Evolutionary conservation across 163 green algal genomes (phyloP).

Genomic region (Picocystis sp.): DNA sequence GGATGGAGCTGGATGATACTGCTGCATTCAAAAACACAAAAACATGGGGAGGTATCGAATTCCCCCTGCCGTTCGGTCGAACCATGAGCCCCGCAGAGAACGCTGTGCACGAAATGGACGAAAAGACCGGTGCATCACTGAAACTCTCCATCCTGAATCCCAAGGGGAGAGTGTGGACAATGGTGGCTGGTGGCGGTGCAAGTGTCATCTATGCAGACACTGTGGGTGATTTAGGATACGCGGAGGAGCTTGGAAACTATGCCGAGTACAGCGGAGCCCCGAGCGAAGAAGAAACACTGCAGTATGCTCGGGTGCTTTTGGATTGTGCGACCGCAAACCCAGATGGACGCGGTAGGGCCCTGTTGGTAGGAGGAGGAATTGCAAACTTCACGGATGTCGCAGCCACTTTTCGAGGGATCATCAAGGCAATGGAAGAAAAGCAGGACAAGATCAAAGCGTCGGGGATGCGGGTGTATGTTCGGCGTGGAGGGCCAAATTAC

Average conservation of each 20-base stretch:
- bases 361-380: slow-evolving; percentile 83
- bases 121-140: slow-evolving; percentile 62
- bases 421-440: slow-evolving; percentile 45
- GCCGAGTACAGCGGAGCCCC: slow-evolving; percentile 78
- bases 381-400: slow-evolving; percentile 93
- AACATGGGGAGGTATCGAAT: slow-evolving; percentile 74
- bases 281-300: slow-evolving; percentile 63
- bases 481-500: slow-evolving; percentile 80
- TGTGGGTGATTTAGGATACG: slow-evolving; percentile 19
- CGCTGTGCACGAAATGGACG: slow-evolving; percentile 22
- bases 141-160: slow-evolving; percentile 89
- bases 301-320: slow-evolving; percentile 56
- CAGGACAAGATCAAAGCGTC: slow-evolving; percentile 29
- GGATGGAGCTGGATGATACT: slow-evolving; percentile 83
- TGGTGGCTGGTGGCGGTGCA: slow-evolving; percentile 77
- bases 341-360: slow-evolving; percentile 45
- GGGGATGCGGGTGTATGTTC: slow-evolving; percentile 68
- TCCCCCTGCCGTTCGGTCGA: slow-evolving; percentile 78
- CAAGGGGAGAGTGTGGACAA: slow-evolving; percentile 74
- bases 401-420: slow-evolving; percentile 85
- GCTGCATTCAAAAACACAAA: slow-evolving; percentile 59
- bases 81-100: slow-evolving; percentile 45
- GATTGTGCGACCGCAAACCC: slow-evolving; percentile 47
- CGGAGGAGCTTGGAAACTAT: slow-evolving; percentile 77
- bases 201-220: slow-evolving; percentile 84